Evolutionary conservation across 1,284 basidiomycete species (phyloP).

Genomic region (Austroboletus niveus): DNA sequence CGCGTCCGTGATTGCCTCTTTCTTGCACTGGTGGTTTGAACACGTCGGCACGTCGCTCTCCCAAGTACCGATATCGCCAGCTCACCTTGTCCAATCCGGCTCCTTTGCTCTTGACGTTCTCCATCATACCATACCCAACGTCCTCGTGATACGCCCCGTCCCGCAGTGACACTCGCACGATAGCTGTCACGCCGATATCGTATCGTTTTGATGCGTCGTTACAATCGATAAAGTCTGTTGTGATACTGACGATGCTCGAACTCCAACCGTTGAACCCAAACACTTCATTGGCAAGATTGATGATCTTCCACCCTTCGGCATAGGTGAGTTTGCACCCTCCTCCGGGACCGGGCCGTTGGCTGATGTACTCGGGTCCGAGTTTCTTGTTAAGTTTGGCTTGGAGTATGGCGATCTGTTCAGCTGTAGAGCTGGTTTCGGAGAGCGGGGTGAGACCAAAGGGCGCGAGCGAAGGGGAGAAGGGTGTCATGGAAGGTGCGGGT

Average conservation of each 20-base stretch:
- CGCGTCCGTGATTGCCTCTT: constrained; percentile 95
- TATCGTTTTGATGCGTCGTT: constrained; percentile 66
- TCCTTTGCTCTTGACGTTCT: constrained; percentile 85
- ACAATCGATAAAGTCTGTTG: constrained; percentile 74
- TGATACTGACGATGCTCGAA: constrained; percentile 76
- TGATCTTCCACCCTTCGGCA: constrained; percentile 96
- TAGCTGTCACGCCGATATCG: constrained; percentile 80
- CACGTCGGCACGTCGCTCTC: constrained; percentile 3
- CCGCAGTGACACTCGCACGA: constrained; percentile 83
- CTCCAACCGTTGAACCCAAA: constrained; percentile 99
- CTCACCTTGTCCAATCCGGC: constrained; percentile 88
- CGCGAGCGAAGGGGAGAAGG: not conserved
- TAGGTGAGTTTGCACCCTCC: constrained; percentile 90
- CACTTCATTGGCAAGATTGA: constrained; percentile 96
- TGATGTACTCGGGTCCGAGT: constrained; percentile 92
- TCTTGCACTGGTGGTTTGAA: constrained; percentile 73
- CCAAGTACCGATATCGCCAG: not conserved
- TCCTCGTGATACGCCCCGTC: constrained; percentile 94
- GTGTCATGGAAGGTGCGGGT: not conserved
- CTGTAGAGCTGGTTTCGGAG: constrained; percentile 53
- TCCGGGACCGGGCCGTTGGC: constrained; percentile 84
- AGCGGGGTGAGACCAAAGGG: constrained; percentile 29
- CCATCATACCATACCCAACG: constrained; percentile 85
- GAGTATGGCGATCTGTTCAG: constrained; percentile 61
- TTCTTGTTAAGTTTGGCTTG: constrained; percentile 85